phyloP scores from a whole-genome alignment of 164 flowering plant species.

The Berberis vulgaris region DNA sequence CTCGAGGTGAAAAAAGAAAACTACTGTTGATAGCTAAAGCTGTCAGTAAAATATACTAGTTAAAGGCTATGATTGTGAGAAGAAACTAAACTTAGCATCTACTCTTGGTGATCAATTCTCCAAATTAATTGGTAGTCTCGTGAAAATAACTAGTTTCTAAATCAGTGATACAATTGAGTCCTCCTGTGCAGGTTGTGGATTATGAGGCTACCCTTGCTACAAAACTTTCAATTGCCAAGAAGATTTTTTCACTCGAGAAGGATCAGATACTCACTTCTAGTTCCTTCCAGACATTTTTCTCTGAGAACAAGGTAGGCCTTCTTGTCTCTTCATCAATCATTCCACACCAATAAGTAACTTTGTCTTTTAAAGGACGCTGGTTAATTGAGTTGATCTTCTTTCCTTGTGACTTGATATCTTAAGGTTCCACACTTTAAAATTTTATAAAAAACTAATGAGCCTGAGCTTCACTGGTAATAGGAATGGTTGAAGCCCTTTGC shows the following conservation, averaged over 20 bases:
- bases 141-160: background rate
- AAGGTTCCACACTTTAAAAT: background rate
- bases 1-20: too few species aligned
- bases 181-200: slow-evolving; percentile 64
- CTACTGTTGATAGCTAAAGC: too few species aligned
- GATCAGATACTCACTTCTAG: slow-evolving; percentile 47
- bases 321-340: background rate
- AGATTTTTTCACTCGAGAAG: slow-evolving; percentile 62
- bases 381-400: background rate
- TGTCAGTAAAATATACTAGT: too few species aligned
- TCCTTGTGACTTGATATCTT: background rate
- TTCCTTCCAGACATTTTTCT: slow-evolving; percentile 63
- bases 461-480: slow-evolving; percentile 26
- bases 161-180: background rate
- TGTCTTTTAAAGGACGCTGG: background rate
- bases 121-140: too few species aligned
- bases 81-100: too few species aligned
- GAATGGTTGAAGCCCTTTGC: slow-evolving; percentile 98
- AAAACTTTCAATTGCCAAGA: slow-evolving; percentile 87
- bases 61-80: too few species aligned
- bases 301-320: slow-evolving; percentile 72
- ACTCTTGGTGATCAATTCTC: too few species aligned
- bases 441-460: background rate
- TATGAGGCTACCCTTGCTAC: slow-evolving; percentile 84
- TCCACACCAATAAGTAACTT: background rate